A percentile compares a stretch with the other conserved stretches of the same genome.
Evolutionary conservation across 2,329 filamentous ascomycete species (phyloP).

Genomic region (Didymella glomerata): DNA sequence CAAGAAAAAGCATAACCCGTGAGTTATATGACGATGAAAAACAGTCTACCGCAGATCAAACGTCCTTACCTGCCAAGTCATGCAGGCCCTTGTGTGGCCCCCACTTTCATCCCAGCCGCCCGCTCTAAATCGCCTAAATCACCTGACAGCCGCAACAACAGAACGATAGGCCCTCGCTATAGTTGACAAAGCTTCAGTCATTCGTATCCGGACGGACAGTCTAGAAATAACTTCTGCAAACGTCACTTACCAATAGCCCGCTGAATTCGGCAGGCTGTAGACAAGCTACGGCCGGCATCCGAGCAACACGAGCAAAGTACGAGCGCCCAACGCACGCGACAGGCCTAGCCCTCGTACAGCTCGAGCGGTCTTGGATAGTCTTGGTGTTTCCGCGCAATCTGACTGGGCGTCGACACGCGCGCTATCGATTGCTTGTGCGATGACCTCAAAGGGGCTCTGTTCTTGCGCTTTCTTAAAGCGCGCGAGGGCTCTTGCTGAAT

Average conservation of each 20-base stretch:
- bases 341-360: conserved; percentile 9
- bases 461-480: not conserved
- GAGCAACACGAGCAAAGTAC: conserved; percentile 5
- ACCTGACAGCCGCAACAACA: conserved; percentile 1
- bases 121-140: conserved; percentile 4
- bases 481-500: not conserved
- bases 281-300: conserved; percentile 4
- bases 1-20: not conserved
- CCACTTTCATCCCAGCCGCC: not conserved
- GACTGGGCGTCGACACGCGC: conserved; percentile 13
- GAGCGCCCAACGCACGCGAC: conserved; percentile 5
- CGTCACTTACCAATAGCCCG: conserved; percentile 3
- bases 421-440: conserved; percentile 17
- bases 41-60: conserved; percentile 1
- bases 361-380: conserved; percentile 4
- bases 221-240: conserved; percentile 15
- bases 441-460: conserved; percentile 14
- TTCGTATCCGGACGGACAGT: conserved; percentile 2
- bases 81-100: conserved; percentile 1
- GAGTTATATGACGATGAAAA: not conserved
- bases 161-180: conserved; percentile 1
- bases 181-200: not conserved
- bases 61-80: conserved; percentile 14
- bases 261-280: not conserved
- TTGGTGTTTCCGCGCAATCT: conserved; percentile 12